Percentiles rank a stretch among this genome's conserved stretches.
phyloP scores from a whole-genome alignment of 139 green algal species.

The Astrephomene gubernaculifera region DNA sequence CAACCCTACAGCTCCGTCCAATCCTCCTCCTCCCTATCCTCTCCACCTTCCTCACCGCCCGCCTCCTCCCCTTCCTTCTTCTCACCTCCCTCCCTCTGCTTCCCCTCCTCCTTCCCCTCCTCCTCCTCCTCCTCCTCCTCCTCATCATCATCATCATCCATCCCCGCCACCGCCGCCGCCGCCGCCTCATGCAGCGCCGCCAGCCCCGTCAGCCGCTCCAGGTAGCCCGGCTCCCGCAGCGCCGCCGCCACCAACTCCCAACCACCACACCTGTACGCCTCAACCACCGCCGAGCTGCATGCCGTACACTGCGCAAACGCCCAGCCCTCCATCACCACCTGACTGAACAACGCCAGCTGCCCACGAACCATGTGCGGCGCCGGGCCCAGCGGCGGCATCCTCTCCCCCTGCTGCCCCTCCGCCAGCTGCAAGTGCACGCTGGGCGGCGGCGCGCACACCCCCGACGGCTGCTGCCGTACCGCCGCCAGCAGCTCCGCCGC shows the following conservation, averaged over 20 bases:
- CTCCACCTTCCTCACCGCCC: neutral
- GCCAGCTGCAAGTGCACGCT: no score
- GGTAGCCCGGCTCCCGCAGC: slow-evolving; percentile 56
- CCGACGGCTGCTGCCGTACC: slow-evolving; percentile 74
- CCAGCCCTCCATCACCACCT: slow-evolving; percentile 72
- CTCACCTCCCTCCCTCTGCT: neutral
- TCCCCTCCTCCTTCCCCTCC: slow-evolving; percentile 3
- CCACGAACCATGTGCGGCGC: slow-evolving; percentile 84
- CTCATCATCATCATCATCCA: slow-evolving; percentile 34
- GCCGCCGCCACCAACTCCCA: slow-evolving; percentile 75
- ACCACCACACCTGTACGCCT: slow-evolving; percentile 64
- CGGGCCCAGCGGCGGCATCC: slow-evolving; percentile 72
- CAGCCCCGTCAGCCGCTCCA: slow-evolving; percentile 89
- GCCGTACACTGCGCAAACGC: slow-evolving; percentile 93
- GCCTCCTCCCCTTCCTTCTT: neutral
- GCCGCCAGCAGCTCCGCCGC: slow-evolving; percentile 92
- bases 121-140: slow-evolving; percentile 7
- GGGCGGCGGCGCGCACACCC: slow-evolving; percentile 63
- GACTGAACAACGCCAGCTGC: slow-evolving; percentile 58
- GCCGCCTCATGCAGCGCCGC: slow-evolving; percentile 70
- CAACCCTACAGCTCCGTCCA: slow-evolving; percentile 50
- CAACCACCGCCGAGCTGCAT: slow-evolving; percentile 86
- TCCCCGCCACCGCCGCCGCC: slow-evolving; percentile 25
- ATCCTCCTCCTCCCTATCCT: slow-evolving; percentile 36
- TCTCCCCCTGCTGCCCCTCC: neutral